Evolutionary conservation across 2,329 filamentous ascomycete species (phyloP).

Genomic region (Colletotrichum siamense): DNA sequence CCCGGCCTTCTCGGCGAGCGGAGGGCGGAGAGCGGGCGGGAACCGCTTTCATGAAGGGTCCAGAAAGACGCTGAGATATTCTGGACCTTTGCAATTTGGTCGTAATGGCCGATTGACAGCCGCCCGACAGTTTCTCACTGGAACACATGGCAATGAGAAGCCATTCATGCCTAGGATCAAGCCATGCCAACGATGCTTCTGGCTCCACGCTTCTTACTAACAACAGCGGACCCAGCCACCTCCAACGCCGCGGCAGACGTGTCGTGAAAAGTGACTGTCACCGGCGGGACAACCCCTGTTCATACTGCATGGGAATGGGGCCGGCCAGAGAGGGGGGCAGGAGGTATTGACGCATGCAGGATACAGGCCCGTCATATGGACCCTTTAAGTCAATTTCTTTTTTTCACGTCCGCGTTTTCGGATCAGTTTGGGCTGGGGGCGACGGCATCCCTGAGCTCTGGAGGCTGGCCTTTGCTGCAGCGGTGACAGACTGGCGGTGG

Average conservation of each 20-base stretch:
- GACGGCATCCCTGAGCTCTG: background rate
- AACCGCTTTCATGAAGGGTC: background rate
- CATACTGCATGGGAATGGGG: background rate
- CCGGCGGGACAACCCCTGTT: background rate
- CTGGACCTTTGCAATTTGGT: background rate
- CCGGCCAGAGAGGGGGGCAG: background rate
- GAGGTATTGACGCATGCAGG: constrained; percentile 13
- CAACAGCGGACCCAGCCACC: background rate
- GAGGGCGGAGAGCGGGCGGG: background rate
- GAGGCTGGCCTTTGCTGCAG: background rate
- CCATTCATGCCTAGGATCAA: background rate
- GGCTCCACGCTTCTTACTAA: background rate
- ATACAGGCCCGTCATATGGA: constrained; percentile 4
- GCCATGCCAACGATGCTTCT: background rate
- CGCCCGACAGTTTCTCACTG: background rate
- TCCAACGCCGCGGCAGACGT: background rate
- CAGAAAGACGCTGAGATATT: background rate
- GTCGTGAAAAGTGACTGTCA: background rate
- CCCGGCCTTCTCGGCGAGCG: background rate
- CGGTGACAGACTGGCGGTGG: background rate
- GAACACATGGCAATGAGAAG: background rate
- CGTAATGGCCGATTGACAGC: background rate
- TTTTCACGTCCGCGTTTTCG: background rate
- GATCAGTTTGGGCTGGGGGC: background rate
- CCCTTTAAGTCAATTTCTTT: background rate